Base-by-base conservation (phyloP, 192 early-diverging fungal genomes). In the Linnemannia elongata region DNA sequence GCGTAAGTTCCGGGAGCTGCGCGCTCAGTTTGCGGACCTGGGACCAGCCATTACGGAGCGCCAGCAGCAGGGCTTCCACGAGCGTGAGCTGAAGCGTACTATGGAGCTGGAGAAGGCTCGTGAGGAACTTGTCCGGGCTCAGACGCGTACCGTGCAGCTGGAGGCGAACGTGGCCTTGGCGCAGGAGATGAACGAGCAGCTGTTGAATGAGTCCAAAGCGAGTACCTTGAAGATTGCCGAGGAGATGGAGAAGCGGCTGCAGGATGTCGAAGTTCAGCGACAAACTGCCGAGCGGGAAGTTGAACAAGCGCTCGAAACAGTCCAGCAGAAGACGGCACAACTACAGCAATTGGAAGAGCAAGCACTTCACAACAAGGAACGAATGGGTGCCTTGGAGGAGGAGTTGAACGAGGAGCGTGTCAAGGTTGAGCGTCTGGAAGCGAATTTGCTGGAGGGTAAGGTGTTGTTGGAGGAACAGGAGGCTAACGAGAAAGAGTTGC, bases 181-280 rank as follows among this genome's bases (percentile, higher is more conserved):
- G 0, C 79, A 87, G 44, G 85, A 87, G 76, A 49, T 75, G 79
- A 87, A 87, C 41, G 85, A 87, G 39, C 79, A 87, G 52, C 66
- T 78, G 8, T 39, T 81, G 52, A 76, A 81, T 44, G 79, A 87
- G 17, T 57, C 85, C 3, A 87, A 87, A n/a, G 76, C 70, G 13
- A 74, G 44, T 18, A 87, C 76, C 0, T 52, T 66, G 57, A 87
- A 87, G 80, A 87, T 87, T 74, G 79, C 85, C 6, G 79, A 87
- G 15, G 79, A 81, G 72, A 87, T 87, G 79, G 80, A 81, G 44
- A 81, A 69, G 72, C 70, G 85, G 13, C 72, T 87, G 17, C 71
- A 78, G 66, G 85, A 87, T 24, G 79, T 87, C 57, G 85, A 87
- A 27, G 47, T 74, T 6, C 85, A 87, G 42, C 69, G 79, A 36